Base-by-base conservation (phyloP, 139 green algal genomes). In the Picochlorum sp. region DNA sequence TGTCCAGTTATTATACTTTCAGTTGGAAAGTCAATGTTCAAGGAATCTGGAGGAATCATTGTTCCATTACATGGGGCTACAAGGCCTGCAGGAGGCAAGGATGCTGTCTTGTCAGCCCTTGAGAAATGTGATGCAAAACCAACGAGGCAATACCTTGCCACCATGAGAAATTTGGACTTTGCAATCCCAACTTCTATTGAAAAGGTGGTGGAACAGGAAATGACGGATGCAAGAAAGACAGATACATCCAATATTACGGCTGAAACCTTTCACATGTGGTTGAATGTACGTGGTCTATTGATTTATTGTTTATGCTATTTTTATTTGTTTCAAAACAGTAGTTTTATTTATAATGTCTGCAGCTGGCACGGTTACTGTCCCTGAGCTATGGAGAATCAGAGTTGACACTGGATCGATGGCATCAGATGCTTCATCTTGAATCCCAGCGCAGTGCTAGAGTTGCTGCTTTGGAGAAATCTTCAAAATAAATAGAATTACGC, bases 1-100 rank as follows among this genome's bases (percentile, higher is more conserved):
- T 55, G 71, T 7, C 77, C 83, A n/a, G 39, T 76, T 14, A 61
- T 82, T 0, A 57, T 86, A 2, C 64, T 91, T 14, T 77, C 69
- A 36, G 29, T 35, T 2, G 66, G 68, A 20, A 71, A 63, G 30
- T 80, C 61, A 9, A 50, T 86, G 24, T 51, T 82, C 8, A 61
- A 69, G 9, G 53, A 69, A 22, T 43, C 40, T 32, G 40, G 73
- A 8, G 45, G 57, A n/a, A 7, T 77, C 0, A 28, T 32, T 22
- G 55, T 84, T 45, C 76, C 69, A 18, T 57, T 87, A 32, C 51
- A 60, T 7, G 16, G 64, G 24, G 40, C 61, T 8, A 32, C 63
- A 49, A 16, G 60, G 12, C 35, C 68, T 35, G 57, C 37, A 36
- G 29, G 40, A 53, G 13, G 7, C n/a, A 49, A 41, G 28, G 44